Conservation (phyloP, 305 asterid species). For the Withania somnifera region DNA sequence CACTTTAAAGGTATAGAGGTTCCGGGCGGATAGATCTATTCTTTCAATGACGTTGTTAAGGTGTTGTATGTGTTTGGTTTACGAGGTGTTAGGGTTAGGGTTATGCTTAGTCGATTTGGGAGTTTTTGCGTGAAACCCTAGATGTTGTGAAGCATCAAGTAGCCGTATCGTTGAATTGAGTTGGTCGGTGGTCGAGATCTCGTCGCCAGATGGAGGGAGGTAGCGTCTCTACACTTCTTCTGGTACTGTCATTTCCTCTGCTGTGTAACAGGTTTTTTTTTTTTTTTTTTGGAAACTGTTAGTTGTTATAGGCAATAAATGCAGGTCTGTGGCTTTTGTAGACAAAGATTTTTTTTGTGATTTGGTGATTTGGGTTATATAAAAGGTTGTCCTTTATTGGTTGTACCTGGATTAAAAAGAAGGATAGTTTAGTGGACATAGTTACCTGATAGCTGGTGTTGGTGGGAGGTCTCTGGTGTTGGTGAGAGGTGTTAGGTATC, state of each 20-base stretch:
- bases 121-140: constrained; percentile 23
- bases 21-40: no score
- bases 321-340: neutral
- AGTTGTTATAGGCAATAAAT: neutral
- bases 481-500: no score
- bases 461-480: no score
- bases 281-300: neutral
- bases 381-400: neutral
- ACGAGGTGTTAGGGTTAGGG: neutral
- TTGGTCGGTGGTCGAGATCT: constrained; percentile 68
- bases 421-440: no score
- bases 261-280: neutral
- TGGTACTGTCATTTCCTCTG: constrained; percentile 76
- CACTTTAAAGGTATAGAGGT: no score
- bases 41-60: constrained; percentile 6
- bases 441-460: no score
- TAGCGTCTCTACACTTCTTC: constrained; percentile 93
- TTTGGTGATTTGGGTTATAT: neutral
- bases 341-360: neutral
- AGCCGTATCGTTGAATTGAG: constrained; percentile 40
- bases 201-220: constrained; percentile 99
- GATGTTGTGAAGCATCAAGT: constrained; percentile 46
- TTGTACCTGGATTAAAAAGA: neutral
- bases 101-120: neutral
- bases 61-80: neutral